Evolutionary conservation across 495 filamentous ascomycete genomes (phyloP), one percentile per base, ranked within the genome.

Genomic region (Margaritispora aquatica): DNA sequence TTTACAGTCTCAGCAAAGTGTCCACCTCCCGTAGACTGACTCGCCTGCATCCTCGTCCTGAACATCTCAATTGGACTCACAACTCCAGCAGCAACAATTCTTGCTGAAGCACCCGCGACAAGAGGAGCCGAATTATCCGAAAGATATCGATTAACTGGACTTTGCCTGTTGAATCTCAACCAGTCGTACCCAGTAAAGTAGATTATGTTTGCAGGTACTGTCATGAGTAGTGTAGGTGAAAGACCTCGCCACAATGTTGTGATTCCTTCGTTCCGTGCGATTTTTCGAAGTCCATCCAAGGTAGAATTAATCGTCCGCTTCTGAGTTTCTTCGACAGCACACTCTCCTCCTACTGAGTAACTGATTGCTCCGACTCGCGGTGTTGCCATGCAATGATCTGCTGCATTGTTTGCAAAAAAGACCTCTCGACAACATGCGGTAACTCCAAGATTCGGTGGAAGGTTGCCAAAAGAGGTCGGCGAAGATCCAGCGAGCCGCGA

Each of bases 121-220:
- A 97, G 78, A 1, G 94, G 91, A 2, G 87, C 84, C 69, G 88
- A 92, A 10, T 78, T 77, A 58, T 90, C 88, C 11, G 78, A 73
- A 3, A 90, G 66, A 24, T 75, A 52, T 27, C 74, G 75, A 50
- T 78, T 77, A 60, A 96, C 79, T 0, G 89, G 92, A 55, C 87
- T 91, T 36, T 71, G 70, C 1, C 77, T 74, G 66, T 87, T 88
- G 22, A 74, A 85, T 15, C 94, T 86, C 59, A 98, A 73, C 84
- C 89, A 94, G 66, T 98, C 94, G 70, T 98, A 98, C n/a, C 93
- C 94, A 29, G 94, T 93, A 66, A 97, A 96, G 73, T 98, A 98
- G 59, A 98, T 97, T 60, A 98, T 92, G 71, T 98, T 98, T 34
- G 84, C 90, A 0, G 94, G 94, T 27, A 98, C 83, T 2, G 93